Base-by-base conservation (phyloP, 768 basidiomycete species). In the Suillus fuscotomentosus region DNA sequence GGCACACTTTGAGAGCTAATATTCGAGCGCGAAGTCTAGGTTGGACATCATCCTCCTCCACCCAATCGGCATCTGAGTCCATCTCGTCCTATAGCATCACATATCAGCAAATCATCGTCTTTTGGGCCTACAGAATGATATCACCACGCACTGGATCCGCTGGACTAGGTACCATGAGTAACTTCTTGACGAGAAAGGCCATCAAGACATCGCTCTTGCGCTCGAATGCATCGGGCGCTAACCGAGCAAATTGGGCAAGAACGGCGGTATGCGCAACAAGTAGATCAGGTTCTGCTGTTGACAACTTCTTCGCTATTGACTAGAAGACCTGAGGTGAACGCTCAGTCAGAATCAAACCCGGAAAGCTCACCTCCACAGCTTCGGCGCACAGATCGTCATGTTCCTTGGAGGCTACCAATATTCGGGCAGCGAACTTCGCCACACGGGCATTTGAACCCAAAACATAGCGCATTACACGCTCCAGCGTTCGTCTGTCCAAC, bases 351-450 rank as follows among this genome's bases (percentile, higher is more conserved):
- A 43, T 11, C 13, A 31, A 20, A 1, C 36, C 50, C 13, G n/a
- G 64, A 34, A 31, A 54, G 1, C 82, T 60, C 67, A 95, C 95
- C 68, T 91, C 86, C 38, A 94, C 80, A 11, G 93, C 79, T 11
- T 84, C 76, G 1, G 74, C 71, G 66, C 88, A 87, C 1, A 80
- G 66, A 2, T 83, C 78, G 8, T 81, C 81, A 15, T 83, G 79
- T 53, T 86, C 81, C 68, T 84, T 85, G 45, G 82, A 81, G 60
- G 83, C 83, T 1, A 88, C 85, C 24, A 97, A 71, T 41, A 92
- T 80, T 24, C 95, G 85, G 3, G 92, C 87, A 1, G 94, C 91
- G 73, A 93, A 96, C 74, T 98, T 98, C 22, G 94, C 91, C 66
- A 89, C 86, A 24, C 85, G 82, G 31, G 81, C 78, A 60, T 90